Evolutionary conservation across 2,329 filamentous ascomycete genomes (phyloP).

Genomic region (Epichloe festucae): DNA sequence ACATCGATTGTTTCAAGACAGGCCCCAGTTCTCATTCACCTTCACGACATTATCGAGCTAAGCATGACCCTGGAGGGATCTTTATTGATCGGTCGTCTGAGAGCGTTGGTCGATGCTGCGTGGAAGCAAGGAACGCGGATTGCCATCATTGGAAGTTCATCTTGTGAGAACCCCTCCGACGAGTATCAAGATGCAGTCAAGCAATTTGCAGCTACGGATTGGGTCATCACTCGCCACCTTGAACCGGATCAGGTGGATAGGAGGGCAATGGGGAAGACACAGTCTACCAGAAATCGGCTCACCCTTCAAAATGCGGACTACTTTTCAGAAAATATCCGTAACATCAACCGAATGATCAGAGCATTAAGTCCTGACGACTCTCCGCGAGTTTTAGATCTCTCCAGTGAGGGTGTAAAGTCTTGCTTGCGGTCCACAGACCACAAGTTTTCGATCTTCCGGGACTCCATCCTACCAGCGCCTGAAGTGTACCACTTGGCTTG

Average conservation of each 20-base stretch:
- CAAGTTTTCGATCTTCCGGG: constrained; percentile 18
- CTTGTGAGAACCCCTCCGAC: constrained; percentile 36
- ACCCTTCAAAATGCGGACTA: constrained; percentile 24
- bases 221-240: constrained; percentile 24
- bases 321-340: constrained; percentile 32
- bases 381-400: constrained; percentile 7
- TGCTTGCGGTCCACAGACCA: constrained; percentile 16
- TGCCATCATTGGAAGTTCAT: constrained; percentile 67
- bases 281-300: not conserved
- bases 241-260: constrained; percentile 17
- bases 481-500: constrained; percentile 28
- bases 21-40: constrained; percentile 55
- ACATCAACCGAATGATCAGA: constrained; percentile 33
- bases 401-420: constrained; percentile 12
- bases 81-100: constrained; percentile 56
- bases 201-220: constrained; percentile 28
- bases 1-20: constrained; percentile 14
- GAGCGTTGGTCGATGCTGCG: constrained; percentile 56
- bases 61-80: constrained; percentile 55
- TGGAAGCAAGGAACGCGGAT: constrained; percentile 60
- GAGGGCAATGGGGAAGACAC: not conserved
- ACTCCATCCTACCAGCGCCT: constrained; percentile 24
- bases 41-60: constrained; percentile 73
- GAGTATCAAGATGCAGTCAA: constrained; percentile 27
- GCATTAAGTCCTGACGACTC: constrained; percentile 18